Evolutionary conservation across 2,329 filamentous ascomycete genomes (phyloP), one percentile per base, ranked within the genome.

Genomic region (Verticillium dahliae): DNA sequence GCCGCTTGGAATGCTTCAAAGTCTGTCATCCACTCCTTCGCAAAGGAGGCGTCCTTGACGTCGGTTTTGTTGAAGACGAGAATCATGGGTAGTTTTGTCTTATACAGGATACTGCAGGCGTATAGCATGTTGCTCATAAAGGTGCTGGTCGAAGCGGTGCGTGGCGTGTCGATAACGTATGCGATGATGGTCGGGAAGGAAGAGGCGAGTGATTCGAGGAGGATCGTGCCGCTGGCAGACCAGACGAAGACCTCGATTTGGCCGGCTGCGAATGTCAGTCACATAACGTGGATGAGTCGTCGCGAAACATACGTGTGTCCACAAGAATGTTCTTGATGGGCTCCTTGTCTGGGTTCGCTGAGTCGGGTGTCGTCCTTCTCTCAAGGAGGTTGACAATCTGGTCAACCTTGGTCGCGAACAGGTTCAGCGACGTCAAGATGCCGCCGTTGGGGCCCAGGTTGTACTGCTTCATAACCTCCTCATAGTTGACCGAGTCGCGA

Each of bases 51-150:
- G 70, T 96, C 90, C 74, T 96, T 92, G 52, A 96, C 92, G 70
- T 99, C 95, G 0, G 93, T 97, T 80, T 99, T 99, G 81, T 99
- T 99, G 82, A 99, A 98, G 11, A 99, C 95, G 7, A 99, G 80
- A 60, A 99, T 96, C 95, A 99, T 99, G 31, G 95, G 95, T 0
- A 99, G 82, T 74, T 96, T 97, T 1, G 94, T 98, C 81, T 98
- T 98, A 85, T 99, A 99, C 15, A 99, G 85, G 66, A 99, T 99
- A 63, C 91, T 96, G 81, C 95, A 98, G 27, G 95, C 95, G 75
- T 99, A 99, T 54, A 99, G 87, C 95, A 99, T 99, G 78, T 99
- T 99, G 74, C 91, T 96, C 95, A 99, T 99, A 77, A 99, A 99
- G 0, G 95, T 99, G 65, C 90, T 93, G 0, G 95, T 98, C 45